Base-by-base conservation (phyloP, 495 filamentous ascomycete genomes). In the Lentithecium fluviatile region DNA sequence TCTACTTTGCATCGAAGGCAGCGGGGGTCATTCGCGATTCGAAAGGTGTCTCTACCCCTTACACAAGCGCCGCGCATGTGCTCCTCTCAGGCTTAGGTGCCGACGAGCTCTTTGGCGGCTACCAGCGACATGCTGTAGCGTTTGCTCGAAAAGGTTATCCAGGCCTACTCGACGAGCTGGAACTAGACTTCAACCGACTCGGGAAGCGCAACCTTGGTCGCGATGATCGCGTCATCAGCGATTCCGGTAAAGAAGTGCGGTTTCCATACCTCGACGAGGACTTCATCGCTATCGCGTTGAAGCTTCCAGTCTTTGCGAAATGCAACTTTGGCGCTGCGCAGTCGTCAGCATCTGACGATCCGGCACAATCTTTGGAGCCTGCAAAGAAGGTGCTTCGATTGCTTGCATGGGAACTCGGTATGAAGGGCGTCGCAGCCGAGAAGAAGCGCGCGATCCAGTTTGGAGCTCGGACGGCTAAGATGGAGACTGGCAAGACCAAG, bases 71-170 rank as follows among this genome's bases (percentile, higher is more conserved):
- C 0, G 88, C 94, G 0, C 85, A 92, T 13, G 88, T 96, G 1
- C 80, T 97, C 0, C 78, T 99, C 4, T 97, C 93, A 10, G 94
- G 94, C 8, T 84, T 99, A 7, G 94, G 94, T 1, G 94, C 94
- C 3, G 94, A 99, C 70, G 94, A 99, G 73, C 85, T 99, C 2
- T 95, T 99, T 62, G 94, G 86, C 19, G 94, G 94, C 5, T 99
- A 99, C 68, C 84, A 84, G 11, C 85, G 94, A 2, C 94, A 99
- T 63, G 82, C 85, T 0, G 82, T 85, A 5, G 89, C 92, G 1
- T 96, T 88, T 66, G 74, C 78, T 13, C 81, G 84, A 0, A 69
- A 73, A 24, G 85, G 89, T 0, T 90, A 87, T 67, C 51, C 73
- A 3, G 89, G 86, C 1, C 82, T 99, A 0, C 74, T 94, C 10